phyloP scores from a whole-genome alignment of 768 basidiomycete species.

The Agaricus sinodeliciosus region DNA sequence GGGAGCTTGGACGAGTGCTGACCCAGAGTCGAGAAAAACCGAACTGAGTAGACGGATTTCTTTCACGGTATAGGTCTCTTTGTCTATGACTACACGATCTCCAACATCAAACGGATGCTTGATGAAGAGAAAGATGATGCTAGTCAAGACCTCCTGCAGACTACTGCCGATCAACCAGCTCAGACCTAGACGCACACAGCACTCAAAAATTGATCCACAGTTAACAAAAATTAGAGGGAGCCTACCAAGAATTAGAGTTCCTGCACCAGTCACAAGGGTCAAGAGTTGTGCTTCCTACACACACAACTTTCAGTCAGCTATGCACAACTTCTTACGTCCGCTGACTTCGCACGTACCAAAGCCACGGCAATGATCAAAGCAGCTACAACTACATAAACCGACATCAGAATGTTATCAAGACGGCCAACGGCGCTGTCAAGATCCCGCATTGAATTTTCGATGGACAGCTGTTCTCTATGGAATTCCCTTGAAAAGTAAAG shows the following conservation, averaged over 20 bases:
- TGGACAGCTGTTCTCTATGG: constrained; percentile 78
- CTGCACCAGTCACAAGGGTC: constrained; percentile 72
- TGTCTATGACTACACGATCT: constrained; percentile 55
- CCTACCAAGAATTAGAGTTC: constrained; percentile 44
- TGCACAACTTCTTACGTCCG: neutral
- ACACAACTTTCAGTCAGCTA: constrained; percentile 1
- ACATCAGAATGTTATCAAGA: constrained; percentile 84
- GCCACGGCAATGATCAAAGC: constrained; percentile 80
- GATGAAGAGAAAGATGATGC: constrained; percentile 89
- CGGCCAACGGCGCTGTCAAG: constrained; percentile 85
- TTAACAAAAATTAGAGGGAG: constrained; percentile 11
- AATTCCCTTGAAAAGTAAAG: constrained; percentile 45
- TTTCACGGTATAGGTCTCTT: constrained; percentile 67
- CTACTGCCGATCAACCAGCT: constrained; percentile 85
- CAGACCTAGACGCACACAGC: constrained; percentile 38
- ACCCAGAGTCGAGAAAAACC: constrained; percentile 56
- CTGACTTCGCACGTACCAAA: constrained; percentile 39
- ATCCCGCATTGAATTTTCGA: constrained; percentile 84
- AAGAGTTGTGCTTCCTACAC: constrained; percentile 64
- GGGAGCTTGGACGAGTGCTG: constrained; percentile 63
- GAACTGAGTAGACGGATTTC: constrained; percentile 84
- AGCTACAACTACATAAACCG: constrained; percentile 63
- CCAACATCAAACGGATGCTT: constrained; percentile 83
- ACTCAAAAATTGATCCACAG: constrained; percentile 6
- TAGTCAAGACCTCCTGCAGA: constrained; percentile 73